Conservation (phyloP, 805 yeast genomes). For the Zygosaccharomyces bisporus region DNA sequence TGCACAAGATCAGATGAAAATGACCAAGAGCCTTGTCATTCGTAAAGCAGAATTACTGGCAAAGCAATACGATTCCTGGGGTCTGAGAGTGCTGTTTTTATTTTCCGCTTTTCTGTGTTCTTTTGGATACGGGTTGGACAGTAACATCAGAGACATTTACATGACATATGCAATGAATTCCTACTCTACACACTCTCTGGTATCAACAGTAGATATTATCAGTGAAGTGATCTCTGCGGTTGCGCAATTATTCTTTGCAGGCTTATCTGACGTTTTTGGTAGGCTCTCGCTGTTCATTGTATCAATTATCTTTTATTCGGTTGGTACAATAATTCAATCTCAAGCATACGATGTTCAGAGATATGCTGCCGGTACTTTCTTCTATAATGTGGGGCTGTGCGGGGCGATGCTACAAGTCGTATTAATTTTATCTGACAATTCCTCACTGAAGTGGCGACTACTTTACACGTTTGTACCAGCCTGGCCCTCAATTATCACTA, state of each 20-base stretch:
- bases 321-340: conserved; percentile 55
- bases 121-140: conserved; percentile 54
- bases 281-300: conserved; percentile 47
- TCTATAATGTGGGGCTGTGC: conserved; percentile 51
- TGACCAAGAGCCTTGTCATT: conserved; percentile 42
- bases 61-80: conserved; percentile 40
- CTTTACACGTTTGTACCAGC: conserved; percentile 62
- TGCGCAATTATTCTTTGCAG: conserved; percentile 52
- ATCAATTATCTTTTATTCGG: conserved; percentile 47
- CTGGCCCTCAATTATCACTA: conserved; percentile 68
- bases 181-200: conserved; percentile 46
- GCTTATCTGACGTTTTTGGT: conserved; percentile 55
- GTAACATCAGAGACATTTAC: conserved; percentile 44
- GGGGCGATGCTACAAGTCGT: conserved; percentile 57
- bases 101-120: conserved; percentile 47
- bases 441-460: conserved; percentile 68
- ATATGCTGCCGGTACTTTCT: conserved; percentile 55
- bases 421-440: conserved; percentile 61
- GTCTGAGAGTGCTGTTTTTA: conserved; percentile 38
- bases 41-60: conserved; percentile 49
- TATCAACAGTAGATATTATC: conserved; percentile 50
- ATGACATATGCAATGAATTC: conserved; percentile 53
- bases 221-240: conserved; percentile 56
- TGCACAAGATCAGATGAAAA: conserved; percentile 12
- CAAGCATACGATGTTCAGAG: conserved; percentile 51